Conservation (phyloP, 2,329 filamentous ascomycete genomes). For the Pseudonectria foliicola region DNA sequence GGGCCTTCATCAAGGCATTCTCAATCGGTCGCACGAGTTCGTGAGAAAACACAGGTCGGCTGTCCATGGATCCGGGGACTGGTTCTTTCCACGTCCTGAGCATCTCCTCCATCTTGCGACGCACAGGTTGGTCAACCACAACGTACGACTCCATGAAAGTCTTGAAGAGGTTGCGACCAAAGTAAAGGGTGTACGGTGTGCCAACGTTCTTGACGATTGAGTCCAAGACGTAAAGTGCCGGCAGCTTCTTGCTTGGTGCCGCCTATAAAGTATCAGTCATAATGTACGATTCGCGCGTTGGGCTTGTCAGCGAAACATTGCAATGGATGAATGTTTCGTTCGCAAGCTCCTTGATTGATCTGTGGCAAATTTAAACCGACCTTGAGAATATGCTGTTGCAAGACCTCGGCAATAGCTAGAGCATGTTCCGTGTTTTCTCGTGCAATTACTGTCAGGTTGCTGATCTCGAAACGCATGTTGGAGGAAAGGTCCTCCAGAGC, state of each 20-base stretch:
- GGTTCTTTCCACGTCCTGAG: constrained; percentile 97
- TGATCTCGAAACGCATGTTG: constrained; percentile 93
- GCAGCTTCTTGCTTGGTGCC: constrained; percentile 80
- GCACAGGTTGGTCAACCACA: constrained; percentile 73
- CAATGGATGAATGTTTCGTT: background rate
- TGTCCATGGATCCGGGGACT: constrained; percentile 86
- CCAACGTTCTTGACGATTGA: constrained; percentile 98
- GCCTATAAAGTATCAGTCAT: constrained; percentile 54
- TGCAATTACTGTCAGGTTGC: constrained; percentile 93
- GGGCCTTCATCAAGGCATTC: constrained; percentile 82
- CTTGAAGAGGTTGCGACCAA: constrained; percentile 82
- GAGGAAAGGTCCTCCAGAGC: constrained; percentile 85
- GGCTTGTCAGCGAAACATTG: background rate
- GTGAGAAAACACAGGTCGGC: constrained; percentile 81
- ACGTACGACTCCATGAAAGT: constrained; percentile 97
- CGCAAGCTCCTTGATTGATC: too few species aligned
- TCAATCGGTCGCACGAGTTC: constrained; percentile 89
- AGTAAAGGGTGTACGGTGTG: constrained; percentile 92
- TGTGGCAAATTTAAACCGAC: constrained; percentile 49
- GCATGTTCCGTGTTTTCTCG: constrained; percentile 97
- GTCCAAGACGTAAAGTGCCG: constrained; percentile 94
- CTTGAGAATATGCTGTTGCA: constrained; percentile 90
- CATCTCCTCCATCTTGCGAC: constrained; percentile 94
- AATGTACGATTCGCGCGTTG: constrained; percentile 1
- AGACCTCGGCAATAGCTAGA: constrained; percentile 79